Percentiles rank a stretch among this genome's conserved stretches.
Evolutionary conservation across 768 basidiomycete genomes (phyloP).

Genomic region (Tylopilus vinaceipallidus): DNA sequence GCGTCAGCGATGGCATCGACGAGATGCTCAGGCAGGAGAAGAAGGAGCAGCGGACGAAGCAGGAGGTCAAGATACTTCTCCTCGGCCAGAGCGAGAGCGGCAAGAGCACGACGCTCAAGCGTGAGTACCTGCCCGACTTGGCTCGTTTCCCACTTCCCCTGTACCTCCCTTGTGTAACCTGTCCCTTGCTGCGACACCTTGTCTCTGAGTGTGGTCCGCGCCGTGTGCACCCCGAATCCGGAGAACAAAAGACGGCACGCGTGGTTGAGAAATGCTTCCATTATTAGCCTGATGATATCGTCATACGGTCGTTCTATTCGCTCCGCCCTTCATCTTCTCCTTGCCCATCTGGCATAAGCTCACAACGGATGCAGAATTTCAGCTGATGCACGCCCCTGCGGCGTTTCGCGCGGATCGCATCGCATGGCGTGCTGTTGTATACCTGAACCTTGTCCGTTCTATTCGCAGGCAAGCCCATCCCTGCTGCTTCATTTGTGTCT

Average conservation of each 20-base stretch:
- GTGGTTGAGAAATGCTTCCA: background rate
- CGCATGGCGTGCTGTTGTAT: constrained; percentile 86
- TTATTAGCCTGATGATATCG: constrained; percentile 1
- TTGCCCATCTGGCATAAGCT: constrained; percentile 13
- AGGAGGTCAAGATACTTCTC: constrained; percentile 73
- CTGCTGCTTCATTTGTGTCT: background rate
- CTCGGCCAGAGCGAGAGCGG: constrained; percentile 90
- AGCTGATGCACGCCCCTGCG: constrained; percentile 73
- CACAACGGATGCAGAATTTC: constrained; percentile 60
- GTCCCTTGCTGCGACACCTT: background rate
- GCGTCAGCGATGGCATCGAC: constrained; percentile 75
- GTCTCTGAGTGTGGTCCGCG: background rate
- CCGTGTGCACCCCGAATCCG: constrained; percentile 1
- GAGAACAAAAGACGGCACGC: constrained; percentile 1
- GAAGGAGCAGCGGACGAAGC: constrained; percentile 56
- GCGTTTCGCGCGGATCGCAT: constrained; percentile 78
- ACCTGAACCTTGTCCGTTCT: constrained; percentile 83
- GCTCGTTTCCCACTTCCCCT: constrained; percentile 7
- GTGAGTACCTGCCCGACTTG: constrained; percentile 47
- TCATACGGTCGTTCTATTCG: constrained; percentile 4
- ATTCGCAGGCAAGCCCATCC: constrained; percentile 59
- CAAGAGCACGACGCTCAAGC: constrained; percentile 85
- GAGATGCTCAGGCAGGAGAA: constrained; percentile 70
- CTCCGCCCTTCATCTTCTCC: background rate
- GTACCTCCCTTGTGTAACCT: background rate